phyloP scores from a whole-genome alignment of 2,329 filamentous ascomycete species.

The Penicillium concentricum region DNA sequence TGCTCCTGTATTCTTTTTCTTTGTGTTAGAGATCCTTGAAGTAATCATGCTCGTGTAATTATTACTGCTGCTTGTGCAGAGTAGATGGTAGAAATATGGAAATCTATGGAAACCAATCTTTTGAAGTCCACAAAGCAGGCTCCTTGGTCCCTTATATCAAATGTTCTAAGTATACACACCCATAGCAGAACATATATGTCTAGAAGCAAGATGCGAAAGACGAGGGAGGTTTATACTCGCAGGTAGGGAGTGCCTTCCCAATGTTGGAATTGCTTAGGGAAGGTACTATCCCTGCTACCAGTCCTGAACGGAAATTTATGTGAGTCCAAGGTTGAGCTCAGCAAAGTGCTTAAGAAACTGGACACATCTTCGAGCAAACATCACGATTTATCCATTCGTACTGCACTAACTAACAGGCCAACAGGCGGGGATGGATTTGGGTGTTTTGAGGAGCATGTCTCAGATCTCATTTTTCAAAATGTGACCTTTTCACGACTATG shows the following conservation, averaged over 20 bases:
- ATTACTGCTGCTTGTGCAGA: conserved; percentile 11
- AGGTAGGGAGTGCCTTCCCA: too few relatives aligned
- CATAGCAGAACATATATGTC: not conserved
- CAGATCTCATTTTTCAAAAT: not conserved
- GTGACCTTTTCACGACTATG: not conserved
- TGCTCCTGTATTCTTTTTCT: conserved; percentile 32
- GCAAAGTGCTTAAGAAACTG: too few relatives aligned
- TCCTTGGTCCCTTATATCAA: not conserved
- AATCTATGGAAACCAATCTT: not conserved
- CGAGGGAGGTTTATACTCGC: too few relatives aligned
- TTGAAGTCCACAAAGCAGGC: not conserved
- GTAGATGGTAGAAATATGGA: conserved; percentile 1
- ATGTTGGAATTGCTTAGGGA: too few relatives aligned
- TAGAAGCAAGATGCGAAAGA: not conserved
- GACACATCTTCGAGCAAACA: too few relatives aligned
- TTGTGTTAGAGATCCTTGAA: conserved; percentile 38
- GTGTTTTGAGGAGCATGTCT: not conserved
- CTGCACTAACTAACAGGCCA: too few relatives aligned
- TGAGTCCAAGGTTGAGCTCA: too few relatives aligned
- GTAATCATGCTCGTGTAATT: conserved; percentile 36
- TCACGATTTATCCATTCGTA: too few relatives aligned
- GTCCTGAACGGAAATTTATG: too few relatives aligned
- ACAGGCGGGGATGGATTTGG: not conserved
- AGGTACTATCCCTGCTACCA: too few relatives aligned
- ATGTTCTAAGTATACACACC: not conserved